A percentile compares a stretch with the other conserved stretches of the same genome.
These are phyloP conservation scores for Candida caryicola DNA, from an alignment of 805 yeast genomes.

Conservation along the genomic window DNA sequence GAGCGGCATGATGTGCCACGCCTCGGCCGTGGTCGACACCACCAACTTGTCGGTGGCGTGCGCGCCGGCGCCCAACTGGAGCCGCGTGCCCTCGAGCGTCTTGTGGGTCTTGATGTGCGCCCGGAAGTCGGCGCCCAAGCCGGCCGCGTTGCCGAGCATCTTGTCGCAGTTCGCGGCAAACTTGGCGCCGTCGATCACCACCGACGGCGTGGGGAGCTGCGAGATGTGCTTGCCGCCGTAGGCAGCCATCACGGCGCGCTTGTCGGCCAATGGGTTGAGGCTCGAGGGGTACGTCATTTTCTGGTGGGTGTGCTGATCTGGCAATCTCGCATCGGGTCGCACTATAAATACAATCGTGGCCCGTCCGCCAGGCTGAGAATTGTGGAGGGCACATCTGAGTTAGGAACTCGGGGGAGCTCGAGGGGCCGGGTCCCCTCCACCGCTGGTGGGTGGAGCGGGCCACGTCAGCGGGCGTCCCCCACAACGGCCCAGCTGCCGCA, in stretches of 20 bases:
- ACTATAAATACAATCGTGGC: too few species aligned
- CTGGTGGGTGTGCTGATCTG: too few species aligned
- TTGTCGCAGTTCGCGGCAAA: constrained; percentile 45
- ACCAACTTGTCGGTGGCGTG: constrained; percentile 50
- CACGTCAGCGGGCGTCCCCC: too few species aligned
- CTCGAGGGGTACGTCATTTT: constrained; percentile 9
- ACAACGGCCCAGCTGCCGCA: too few species aligned
- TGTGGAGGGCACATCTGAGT: too few species aligned
- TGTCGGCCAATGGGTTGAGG: constrained; percentile 19
- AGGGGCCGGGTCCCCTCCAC: too few species aligned
- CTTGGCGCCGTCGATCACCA: constrained; percentile 43
- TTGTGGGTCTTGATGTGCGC: constrained; percentile 80
- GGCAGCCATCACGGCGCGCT: constrained; percentile 15
- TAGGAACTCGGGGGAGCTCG: too few species aligned
- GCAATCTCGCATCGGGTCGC: too few species aligned
- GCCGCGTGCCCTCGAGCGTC: constrained; percentile 53
- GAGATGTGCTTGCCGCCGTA: constrained; percentile 42
- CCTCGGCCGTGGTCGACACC: constrained; percentile 69
- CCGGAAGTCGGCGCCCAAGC: constrained; percentile 48
- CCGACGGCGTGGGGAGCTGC: constrained; percentile 60
- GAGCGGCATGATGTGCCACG: constrained; percentile 48
- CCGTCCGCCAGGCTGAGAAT: too few species aligned
- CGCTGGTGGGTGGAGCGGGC: too few species aligned
- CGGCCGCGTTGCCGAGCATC: constrained; percentile 47
- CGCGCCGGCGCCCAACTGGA: constrained; percentile 49